These are phyloP conservation scores for Trichoderma pleuroti DNA, from an alignment of 2,329 filamentous ascomycete species.

Conservation along the genomic window DNA sequence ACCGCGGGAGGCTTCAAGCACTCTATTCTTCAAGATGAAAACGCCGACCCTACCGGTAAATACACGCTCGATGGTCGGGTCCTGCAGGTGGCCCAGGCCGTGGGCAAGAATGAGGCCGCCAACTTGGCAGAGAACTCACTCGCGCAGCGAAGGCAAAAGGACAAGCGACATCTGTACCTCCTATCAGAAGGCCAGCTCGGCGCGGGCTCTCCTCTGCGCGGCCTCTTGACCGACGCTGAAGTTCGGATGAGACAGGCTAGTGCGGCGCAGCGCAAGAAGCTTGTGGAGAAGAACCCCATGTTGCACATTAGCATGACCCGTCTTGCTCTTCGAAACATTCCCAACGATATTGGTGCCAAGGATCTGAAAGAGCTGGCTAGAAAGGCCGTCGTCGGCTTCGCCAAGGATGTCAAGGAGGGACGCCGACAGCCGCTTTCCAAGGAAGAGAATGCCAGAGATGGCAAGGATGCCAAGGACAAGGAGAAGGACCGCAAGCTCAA, in stretches of 20 bases:
- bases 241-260: conserved; percentile 85
- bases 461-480: conserved; percentile 73
- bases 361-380: conserved; percentile 87
- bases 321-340: conserved; percentile 87
- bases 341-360: conserved; percentile 77
- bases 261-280: conserved; percentile 78
- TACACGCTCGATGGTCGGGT: conserved; percentile 92
- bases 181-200: conserved; percentile 82
- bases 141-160: conserved; percentile 64
- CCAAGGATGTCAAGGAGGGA: conserved; percentile 79
- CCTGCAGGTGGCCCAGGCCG: conserved; percentile 78
- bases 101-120: conserved; percentile 75
- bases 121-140: conserved; percentile 69
- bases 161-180: conserved; percentile 87
- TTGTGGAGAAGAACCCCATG: conserved; percentile 87
- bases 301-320: conserved; percentile 86
- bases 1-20: conserved; percentile 57
- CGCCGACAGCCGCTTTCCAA: conserved; percentile 76
- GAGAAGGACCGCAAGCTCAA: conserved; percentile 77
- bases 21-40: conserved; percentile 85
- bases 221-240: conserved; percentile 72
- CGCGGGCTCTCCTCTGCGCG: conserved; percentile 71
- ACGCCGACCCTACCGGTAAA: conserved; percentile 72
- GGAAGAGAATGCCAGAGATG: conserved; percentile 79
- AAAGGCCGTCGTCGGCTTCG: conserved; percentile 91